phyloP scores from a whole-genome alignment of 352 stramenopile species.

The Phytophthora podocarpi region DNA sequence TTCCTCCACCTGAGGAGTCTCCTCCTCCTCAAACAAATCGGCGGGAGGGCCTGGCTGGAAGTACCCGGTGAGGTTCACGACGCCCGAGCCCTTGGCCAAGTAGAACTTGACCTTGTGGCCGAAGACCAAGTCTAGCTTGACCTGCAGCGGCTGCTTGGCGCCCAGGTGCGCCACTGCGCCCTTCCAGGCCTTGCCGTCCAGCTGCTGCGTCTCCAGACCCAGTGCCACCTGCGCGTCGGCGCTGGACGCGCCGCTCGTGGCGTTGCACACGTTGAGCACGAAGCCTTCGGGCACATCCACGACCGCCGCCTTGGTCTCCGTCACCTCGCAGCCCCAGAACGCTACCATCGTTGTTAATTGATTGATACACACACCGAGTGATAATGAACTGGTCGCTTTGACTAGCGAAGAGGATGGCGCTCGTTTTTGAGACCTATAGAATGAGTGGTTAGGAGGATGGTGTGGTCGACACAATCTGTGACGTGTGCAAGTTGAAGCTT shows the following conservation, averaged over 20 bases:
- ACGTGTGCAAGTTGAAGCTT: constrained; percentile 19
- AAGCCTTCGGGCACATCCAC: constrained; percentile 61
- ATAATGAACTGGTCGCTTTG: constrained; percentile 11
- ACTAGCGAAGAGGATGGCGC: not conserved
- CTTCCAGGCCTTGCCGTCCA: constrained; percentile 70
- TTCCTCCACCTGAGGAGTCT: not conserved
- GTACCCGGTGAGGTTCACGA: constrained; percentile 81
- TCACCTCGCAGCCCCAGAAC: constrained; percentile 68
- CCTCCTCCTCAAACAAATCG: constrained; percentile 43
- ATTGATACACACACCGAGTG: constrained; percentile 12
- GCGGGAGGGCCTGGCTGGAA: constrained; percentile 69
- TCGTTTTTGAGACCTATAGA: constrained; percentile 7
- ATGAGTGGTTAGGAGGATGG: constrained; percentile 36
- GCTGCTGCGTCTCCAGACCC: constrained; percentile 67
- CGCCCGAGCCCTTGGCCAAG: constrained; percentile 58
- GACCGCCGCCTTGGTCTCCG: constrained; percentile 55
- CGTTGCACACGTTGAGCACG: constrained; percentile 72
- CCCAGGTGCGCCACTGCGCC: constrained; percentile 67
- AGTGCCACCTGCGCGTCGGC: constrained; percentile 43
- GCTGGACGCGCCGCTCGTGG: constrained; percentile 35
- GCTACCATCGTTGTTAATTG: constrained; percentile 41
- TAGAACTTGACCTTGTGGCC: constrained; percentile 80
- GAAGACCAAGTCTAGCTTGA: constrained; percentile 87
- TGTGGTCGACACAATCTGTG: constrained; percentile 28
- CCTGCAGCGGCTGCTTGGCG: constrained; percentile 52